Base-by-base conservation (phyloP, 225 moss, liverwort and hornwort species). In the Antitrichia curtipendula region DNA sequence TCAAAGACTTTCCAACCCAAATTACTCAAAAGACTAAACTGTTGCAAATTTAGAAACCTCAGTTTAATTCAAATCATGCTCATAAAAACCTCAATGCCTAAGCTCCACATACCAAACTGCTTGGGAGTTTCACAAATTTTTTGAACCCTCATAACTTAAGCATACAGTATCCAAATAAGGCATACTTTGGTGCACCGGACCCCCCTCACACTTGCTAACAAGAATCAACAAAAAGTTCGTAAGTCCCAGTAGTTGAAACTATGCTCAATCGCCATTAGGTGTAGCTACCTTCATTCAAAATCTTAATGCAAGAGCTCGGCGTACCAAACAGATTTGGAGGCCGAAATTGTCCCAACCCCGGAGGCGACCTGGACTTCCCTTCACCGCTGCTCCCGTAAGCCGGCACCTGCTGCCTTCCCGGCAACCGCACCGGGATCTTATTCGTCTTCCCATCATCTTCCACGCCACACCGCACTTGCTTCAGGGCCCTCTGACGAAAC, bases 341-440 rank as follows among this genome's bases (percentile, higher is more conserved):
- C 24, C 80, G 90, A 64, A 93, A 93, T 74, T 93, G 93, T 57
- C 93, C 91, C 82, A 93, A 81, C n/a, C 93, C 93, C 31, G 93
- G 93, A 20, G 84, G 83, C 45, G 93, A 91, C 53, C 15, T 85
- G 32, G 87, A 58, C 27, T 77, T 75, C 29, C 62, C 81, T 27
- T 59, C 86, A 31, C 82, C 82, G 34, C 82, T 47, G 22, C 87
- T 60, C 36, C 93, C 91, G 53, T 91, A 91, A 18, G 85, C 17
- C 18, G 90, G 83, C 85, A 90, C 56, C 38, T 86, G 80, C 16
- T 69, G 40, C 17, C 83, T 70, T 45, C 93, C 93, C 7, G 93
- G 93, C 87, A 93, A 75, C 85, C 93, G 93, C 86, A 93, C 90
- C 18, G 91, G 90, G 40, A 23, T 13, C 41, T 81, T 88, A 85